These are phyloP conservation scores for Pezicula rhizophila DNA, from an alignment of 2,329 filamentous ascomycete species.

Conservation along the genomic window DNA sequence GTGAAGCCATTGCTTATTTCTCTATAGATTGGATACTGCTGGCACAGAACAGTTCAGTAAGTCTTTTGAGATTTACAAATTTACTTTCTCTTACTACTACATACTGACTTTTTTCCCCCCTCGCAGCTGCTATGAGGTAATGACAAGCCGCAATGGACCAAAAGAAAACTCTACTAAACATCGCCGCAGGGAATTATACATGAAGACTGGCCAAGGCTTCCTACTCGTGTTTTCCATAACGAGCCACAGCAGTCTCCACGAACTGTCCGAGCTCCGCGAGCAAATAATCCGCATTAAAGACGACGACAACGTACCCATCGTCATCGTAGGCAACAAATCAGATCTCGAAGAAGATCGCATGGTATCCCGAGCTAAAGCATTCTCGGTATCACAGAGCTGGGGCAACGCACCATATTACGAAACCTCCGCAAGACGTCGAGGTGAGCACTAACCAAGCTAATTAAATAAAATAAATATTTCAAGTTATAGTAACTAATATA, in stretches of 20 bases:
- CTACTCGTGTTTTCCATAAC: constrained; percentile 72
- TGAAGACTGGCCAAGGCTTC: constrained; percentile 72
- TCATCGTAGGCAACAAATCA: constrained; percentile 70
- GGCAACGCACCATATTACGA: constrained; percentile 70
- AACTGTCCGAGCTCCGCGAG: constrained; percentile 65
- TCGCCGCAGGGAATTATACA: constrained; percentile 55
- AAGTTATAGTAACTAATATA: background rate
- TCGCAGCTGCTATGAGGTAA: constrained; percentile 51
- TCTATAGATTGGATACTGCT: constrained; percentile 58
- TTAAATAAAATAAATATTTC: background rate
- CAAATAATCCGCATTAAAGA: constrained; percentile 71
- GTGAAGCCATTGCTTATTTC: constrained; percentile 9
- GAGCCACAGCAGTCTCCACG: constrained; percentile 59
- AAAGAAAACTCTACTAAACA: background rate
- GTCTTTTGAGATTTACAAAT: constrained; percentile 19
- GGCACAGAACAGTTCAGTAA: constrained; percentile 73
- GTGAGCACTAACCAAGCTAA: constrained; percentile 12
- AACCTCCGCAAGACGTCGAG: constrained; percentile 58
- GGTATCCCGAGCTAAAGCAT: constrained; percentile 58
- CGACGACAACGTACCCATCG: constrained; percentile 62
- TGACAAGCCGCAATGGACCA: background rate
- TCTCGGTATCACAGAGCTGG: constrained; percentile 62
- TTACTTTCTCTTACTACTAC: constrained; percentile 9
- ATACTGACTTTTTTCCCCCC: constrained; percentile 7
- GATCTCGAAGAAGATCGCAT: constrained; percentile 67